These are phyloP conservation scores for Echinochloa phyllopogon DNA, from an alignment of 176 grass and related monocot genomes.

Conservation along the genomic window DNA sequence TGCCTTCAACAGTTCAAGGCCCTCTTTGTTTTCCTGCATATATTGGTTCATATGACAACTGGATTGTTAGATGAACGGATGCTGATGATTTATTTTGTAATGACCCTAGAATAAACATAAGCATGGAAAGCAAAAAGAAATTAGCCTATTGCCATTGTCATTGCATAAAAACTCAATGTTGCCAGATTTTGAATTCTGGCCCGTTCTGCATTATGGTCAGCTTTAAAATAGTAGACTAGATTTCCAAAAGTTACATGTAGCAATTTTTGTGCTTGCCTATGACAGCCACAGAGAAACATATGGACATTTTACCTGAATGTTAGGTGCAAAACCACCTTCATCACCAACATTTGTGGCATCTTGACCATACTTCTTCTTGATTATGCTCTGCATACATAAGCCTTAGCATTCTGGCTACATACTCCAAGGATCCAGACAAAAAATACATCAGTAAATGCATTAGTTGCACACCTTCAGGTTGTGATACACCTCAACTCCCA, in stretches of 20 bases:
- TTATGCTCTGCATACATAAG: slow-evolving; percentile 39
- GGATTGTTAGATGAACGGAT: background rate
- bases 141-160: background rate
- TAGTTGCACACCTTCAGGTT: slow-evolving; percentile 68
- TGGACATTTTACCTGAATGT: slow-evolving; percentile 71
- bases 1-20: slow-evolving; percentile 92
- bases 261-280: background rate
- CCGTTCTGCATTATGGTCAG: background rate
- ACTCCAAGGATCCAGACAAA: background rate
- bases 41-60: background rate
- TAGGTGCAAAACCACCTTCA: slow-evolving; percentile 98
- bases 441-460: background rate
- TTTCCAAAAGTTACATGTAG: background rate
- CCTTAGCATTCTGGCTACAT: background rate
- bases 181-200: background rate
- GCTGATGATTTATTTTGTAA: background rate
- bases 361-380: slow-evolving; percentile 99
- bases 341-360: slow-evolving; percentile 98
- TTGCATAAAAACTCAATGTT: background rate
- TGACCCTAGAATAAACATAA: background rate
- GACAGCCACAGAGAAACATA: background rate
- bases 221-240: background rate
- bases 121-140: background rate
- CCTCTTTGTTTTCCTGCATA: slow-evolving; percentile 90
- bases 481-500: slow-evolving; percentile 98